These are phyloP conservation scores for Chloranthus sessilifolius DNA, from an alignment of 164 flowering plant genomes.

Conservation along the genomic window DNA sequence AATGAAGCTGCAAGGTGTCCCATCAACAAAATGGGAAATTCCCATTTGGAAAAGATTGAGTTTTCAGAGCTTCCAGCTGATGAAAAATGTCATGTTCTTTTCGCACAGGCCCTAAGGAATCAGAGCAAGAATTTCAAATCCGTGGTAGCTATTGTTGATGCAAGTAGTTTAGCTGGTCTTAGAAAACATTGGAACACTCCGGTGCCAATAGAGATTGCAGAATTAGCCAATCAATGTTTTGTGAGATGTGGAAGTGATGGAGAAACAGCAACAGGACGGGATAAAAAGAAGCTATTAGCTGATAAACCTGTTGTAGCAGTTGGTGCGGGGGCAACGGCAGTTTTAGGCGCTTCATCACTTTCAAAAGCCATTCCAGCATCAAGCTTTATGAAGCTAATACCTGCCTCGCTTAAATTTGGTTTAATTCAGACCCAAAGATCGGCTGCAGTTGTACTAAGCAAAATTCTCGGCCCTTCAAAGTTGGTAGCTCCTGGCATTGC, in stretches of 20 bases:
- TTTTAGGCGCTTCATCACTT: constrained; percentile 72
- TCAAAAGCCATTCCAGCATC: constrained; percentile 69
- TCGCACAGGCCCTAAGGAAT: constrained; percentile 64
- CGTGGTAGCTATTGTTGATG: constrained; percentile 82
- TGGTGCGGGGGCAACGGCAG: constrained; percentile 93
- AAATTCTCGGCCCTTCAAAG: constrained; percentile 54
- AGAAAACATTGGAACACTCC: constrained; percentile 77
- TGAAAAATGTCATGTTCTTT: constrained; percentile 65
- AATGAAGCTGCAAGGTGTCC: constrained; percentile 59
- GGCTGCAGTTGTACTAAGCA: constrained; percentile 40
- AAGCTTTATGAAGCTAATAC: constrained; percentile 53
- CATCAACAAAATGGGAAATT: constrained; percentile 16
- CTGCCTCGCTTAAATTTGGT: constrained; percentile 59
- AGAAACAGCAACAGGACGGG: constrained; percentile 17
- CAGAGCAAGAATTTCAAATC: constrained; percentile 63
- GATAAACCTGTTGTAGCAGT: constrained; percentile 75
- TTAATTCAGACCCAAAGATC: constrained; percentile 59
- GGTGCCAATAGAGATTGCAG: constrained; percentile 61
- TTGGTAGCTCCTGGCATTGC: constrained; percentile 48
- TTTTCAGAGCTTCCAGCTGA: constrained; percentile 56
- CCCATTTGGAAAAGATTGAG: constrained; percentile 15
- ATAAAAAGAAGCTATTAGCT: constrained; percentile 31
- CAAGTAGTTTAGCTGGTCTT: constrained; percentile 62
- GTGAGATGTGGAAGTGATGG: constrained; percentile 26
- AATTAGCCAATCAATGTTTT: constrained; percentile 44